phyloP scores from a whole-genome alignment of 2,329 filamentous ascomycete species.

The Botryotinia globosa region DNA sequence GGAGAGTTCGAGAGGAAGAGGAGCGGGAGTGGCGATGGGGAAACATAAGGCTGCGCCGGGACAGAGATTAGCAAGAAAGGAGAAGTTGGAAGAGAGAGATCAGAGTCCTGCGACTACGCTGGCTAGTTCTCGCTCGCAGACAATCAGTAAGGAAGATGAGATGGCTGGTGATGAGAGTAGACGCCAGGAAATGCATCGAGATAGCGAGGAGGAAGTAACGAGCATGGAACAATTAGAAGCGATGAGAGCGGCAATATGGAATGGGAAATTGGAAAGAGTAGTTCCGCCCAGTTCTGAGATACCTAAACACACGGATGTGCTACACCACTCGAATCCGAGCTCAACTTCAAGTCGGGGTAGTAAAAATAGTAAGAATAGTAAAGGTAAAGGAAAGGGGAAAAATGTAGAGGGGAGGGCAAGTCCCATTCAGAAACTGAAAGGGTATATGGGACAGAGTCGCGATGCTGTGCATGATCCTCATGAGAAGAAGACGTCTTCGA shows the following conservation, averaged over 20 bases:
- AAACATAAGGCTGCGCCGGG: conserved; percentile 12
- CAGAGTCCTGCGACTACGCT: neutral
- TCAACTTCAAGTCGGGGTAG: neutral
- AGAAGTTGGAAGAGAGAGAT: neutral
- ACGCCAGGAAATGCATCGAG: neutral
- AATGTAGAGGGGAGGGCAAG: neutral
- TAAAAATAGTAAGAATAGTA: neutral
- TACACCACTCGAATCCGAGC: neutral
- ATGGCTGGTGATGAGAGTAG: too few species aligned
- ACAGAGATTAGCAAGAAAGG: neutral
- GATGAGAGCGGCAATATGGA: conserved; percentile 3
- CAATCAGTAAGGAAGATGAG: neutral
- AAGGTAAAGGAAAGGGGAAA: neutral
- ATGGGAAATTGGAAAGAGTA: conserved; percentile 12
- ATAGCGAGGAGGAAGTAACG: neutral
- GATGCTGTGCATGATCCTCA: neutral
- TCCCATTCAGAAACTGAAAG: conserved; percentile 9
- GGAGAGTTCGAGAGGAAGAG: neutral
- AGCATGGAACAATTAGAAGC: neutral
- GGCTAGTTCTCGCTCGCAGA: conserved; percentile 8
- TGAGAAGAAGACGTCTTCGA: neutral
- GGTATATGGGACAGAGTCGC: conserved; percentile 4
- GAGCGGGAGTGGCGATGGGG: neutral
- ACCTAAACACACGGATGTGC: conserved; percentile 5
- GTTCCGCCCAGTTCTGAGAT: neutral